Evolutionary conservation across 495 filamentous ascomycete species (phyloP), one percentile per base, ranked within the genome.

Genomic region (Penicillium verhagenii): DNA sequence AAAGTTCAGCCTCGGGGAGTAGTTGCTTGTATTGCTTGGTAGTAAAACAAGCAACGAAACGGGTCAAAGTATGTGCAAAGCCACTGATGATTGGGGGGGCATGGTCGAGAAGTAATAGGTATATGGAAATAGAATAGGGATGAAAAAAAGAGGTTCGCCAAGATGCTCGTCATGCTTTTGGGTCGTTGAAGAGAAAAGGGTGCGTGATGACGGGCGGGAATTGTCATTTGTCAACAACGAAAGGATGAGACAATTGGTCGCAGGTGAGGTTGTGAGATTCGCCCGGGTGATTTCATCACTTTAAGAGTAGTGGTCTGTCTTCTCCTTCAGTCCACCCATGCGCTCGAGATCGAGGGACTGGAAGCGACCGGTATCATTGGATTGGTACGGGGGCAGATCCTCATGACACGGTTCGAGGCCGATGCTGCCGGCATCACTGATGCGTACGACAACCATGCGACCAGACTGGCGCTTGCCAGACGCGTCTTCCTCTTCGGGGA

Each of bases 321-420:
- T 96, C 81, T 97, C 95, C 72, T 91, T 95, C 52, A 97, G 73
- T 28, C 95, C 94, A 51, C 94, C 94, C 66, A 98, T 94, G 53
- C 89, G 88, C 47, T 97, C 92, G 54, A 98, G 84, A 65, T 98
- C 94, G 56, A 98, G 78, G 10, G 91, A 92, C 61, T 94, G 87
- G 74, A 96, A 96, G 52, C 90, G 83, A 40, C 86, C 84, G 16
- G 80, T 79, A 61, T 82, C 81, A 53, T 82, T 85, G 64, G 89
- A 84, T 69, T 94, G 84, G 65, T 97, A 97, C 10, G 93, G 89
- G 13, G 94, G 93, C 25, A 97, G 80, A 56, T 93, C 85, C 33
- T 96, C 90, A 42, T 85, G 76, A 68, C 71, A 81, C 13, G 95
- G 94, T 72, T 96, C 92, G 53, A 98, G 77, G 29, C 92, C 95